Evolutionary conservation across 1,284 basidiomycete species (phyloP), one percentile per base, ranked within the genome.

Genomic region (Moesziomyces sp.): DNA sequence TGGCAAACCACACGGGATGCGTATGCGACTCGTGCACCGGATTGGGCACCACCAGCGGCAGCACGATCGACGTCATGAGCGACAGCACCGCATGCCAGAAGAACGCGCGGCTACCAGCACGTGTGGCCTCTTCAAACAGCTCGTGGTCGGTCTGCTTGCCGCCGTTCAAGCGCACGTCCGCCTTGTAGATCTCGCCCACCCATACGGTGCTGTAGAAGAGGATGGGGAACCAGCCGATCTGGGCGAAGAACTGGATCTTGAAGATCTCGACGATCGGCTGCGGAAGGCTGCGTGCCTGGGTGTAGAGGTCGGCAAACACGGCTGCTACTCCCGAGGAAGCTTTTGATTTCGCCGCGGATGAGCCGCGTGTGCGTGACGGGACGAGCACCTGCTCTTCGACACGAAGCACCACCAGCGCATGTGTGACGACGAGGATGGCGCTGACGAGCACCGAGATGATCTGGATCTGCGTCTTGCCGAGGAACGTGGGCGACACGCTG

Each of bases 81-180:
- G 91, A 88, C 11, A 95, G 85, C 13, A 93, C 52, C 0, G 93
- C 88, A 49, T 90, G 90, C 77, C 88, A 90, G 81, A 97, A 91
- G 52, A 97, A 86, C 0, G 94, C 93, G 19, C 91, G 88, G 1
- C 93, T 91, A 19, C 94, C 95, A 2, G 92, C 87, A 4, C 94
- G 89, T 0, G 91, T 93, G 0, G 91, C 90, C 78, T 92, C 89
- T 11, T 80, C 78, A 26, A 68, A 73, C 23, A 78, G 53, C n/a
- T 64, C 58, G 24, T 75, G 69, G 28, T 66, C 66, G 48, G 44
- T 66, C 51, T 65, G 66, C 48, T 64, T 64, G 44, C 62, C 57
- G 13, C 61, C 61, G 18, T 61, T 69, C 44, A 70, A n/a, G 3
- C 51, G 58, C 8, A 53, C 64, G 13, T 70, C 64, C 23, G 74